Evolutionary conservation across 441 rosid species (phyloP), one percentile per base, ranked within the genome.

Genomic region (Corymbia calophylla): DNA sequence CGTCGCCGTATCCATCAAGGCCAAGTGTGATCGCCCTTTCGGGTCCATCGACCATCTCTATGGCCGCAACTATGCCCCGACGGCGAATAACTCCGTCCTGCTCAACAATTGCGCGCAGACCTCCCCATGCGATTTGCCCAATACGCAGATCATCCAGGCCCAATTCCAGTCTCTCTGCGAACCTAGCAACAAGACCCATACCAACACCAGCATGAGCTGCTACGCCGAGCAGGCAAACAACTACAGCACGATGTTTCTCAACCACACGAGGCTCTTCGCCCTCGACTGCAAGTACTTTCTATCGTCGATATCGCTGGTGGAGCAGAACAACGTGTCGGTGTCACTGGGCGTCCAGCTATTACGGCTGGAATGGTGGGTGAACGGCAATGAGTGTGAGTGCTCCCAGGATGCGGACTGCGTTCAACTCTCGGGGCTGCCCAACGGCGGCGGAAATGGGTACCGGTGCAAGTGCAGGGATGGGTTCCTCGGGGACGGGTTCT

Each of bases 341-440:
- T 90, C 96, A 51, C 35, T 97, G 53, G 97, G 93, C 87, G 70
- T 97, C 81, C 93, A 93, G 90, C 88, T 92, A 87, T 91, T 96
- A 90, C 93, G 90, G 93, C 88, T 96, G 18, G 93, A 88, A n/a
- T 97, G 99, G 98, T 97, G 98, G 99, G 60, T 95, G 8, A 87
- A 91, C 16, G 99, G 99, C 77, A 53, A 11, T 3, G 0, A 7
- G 86, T 95, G 98, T 86, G 25, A 77, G 39, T 97, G 99, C 62
- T 89, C 94, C 5, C 25, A 4, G 21, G 66, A 94, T 35, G 94
- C 98, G 10, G 18, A 25, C 3, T 97, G 99, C 77, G 49, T 2
- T 2, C 2, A 2, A 7, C 27, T 97, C 68, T 1, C 1, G 5
- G 47, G 94, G n/a, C 93, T 94, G 51, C 87, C 87, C 55, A 44